Percentiles rank a stretch among this genome's conserved stretches.
phyloP scores from a whole-genome alignment of 140 eudicot species.

The Cichorium intybus region DNA sequence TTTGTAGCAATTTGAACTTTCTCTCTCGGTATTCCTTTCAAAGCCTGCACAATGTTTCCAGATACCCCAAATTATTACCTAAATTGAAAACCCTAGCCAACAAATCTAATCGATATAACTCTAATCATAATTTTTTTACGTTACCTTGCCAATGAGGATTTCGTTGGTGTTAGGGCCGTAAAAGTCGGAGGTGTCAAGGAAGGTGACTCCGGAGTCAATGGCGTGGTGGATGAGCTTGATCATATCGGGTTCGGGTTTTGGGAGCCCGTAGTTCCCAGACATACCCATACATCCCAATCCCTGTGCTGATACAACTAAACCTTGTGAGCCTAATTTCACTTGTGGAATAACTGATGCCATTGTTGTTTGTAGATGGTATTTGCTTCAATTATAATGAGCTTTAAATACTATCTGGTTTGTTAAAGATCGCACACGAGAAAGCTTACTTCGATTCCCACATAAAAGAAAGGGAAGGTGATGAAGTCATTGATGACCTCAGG shows the following conservation, averaged over 20 bases:
- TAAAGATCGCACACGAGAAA: not conserved
- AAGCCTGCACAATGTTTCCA: constrained; percentile 35
- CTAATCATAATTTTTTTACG: not conserved
- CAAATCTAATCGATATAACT: not conserved
- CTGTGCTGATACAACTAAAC: constrained; percentile 67
- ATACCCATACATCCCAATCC: constrained; percentile 78
- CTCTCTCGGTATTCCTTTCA: constrained; percentile 48
- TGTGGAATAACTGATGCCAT: constrained; percentile 30
- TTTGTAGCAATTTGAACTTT: constrained; percentile 55
- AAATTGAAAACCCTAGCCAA: constrained; percentile 3
- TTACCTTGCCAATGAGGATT: constrained; percentile 66
- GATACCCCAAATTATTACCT: not conserved
- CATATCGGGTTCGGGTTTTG: constrained; percentile 69
- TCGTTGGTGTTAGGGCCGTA: constrained; percentile 71
- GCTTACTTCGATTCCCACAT: not conserved
- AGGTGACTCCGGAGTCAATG: constrained; percentile 56
- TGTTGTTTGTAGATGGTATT: constrained; percentile 2
- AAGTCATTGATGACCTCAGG: constrained; percentile 19
- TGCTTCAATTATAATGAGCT: not conserved
- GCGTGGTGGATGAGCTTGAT: constrained; percentile 70
- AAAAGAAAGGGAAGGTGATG: not conserved
- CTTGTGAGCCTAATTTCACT: constrained; percentile 64
- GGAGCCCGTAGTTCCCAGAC: constrained; percentile 48
- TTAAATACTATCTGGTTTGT: not conserved
- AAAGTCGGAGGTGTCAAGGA: constrained; percentile 68